Base-by-base conservation (phyloP, 176 grass and related monocot species). In the Oryza nivara region DNA sequence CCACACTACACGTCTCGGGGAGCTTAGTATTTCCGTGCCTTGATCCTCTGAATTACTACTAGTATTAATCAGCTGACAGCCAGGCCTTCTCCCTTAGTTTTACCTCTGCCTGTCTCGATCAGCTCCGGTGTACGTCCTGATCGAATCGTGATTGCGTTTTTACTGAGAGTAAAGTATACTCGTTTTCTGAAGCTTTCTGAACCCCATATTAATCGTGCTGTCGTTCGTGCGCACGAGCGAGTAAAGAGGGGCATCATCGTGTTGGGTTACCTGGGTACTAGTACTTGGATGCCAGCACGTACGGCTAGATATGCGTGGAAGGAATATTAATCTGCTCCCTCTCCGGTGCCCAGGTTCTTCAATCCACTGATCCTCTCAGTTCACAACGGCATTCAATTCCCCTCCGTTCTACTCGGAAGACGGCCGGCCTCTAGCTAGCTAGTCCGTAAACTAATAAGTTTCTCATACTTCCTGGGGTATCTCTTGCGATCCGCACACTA, bases 111-210 rank as follows among this genome's bases (percentile, higher is more conserved):
- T 41, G 40, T 41, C 40, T 38, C 30, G 30, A 32, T 32, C 40
- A 41, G 40, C 40, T 8, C 40, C 40, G 40, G 40, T 41, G 40
- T 32, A 32, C 30, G 30, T 8, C 40, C 40, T 41, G 40, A 36
- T 36, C 35, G 35, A 41, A 41, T 41, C 7, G 7, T 41, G 40
- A 6, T 58, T 58, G 54, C 54, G 54, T 58, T 20, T 58, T 58
- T 58, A 58, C 54, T 58, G 54, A 2, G 20, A n/a, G 54, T 20
- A 15, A 58, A 58, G 17, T 58, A 58, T 58, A 20, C 54, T 58
- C 54, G 54, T 58, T 58, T 9, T 58, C 54, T 58, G 52, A 68
- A 63, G 36, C 47, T 80, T 75, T 76, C 38, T 70, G 65, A 60
- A 56, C 2, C 23, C 51, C 19, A 61, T 22, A 15, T 20, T 73